Percentiles rank a stretch among this genome's conserved stretches.
Evolutionary conservation across 2,329 filamentous ascomycete species (phyloP).

Genomic region (Uncinocarpus reesii): DNA sequence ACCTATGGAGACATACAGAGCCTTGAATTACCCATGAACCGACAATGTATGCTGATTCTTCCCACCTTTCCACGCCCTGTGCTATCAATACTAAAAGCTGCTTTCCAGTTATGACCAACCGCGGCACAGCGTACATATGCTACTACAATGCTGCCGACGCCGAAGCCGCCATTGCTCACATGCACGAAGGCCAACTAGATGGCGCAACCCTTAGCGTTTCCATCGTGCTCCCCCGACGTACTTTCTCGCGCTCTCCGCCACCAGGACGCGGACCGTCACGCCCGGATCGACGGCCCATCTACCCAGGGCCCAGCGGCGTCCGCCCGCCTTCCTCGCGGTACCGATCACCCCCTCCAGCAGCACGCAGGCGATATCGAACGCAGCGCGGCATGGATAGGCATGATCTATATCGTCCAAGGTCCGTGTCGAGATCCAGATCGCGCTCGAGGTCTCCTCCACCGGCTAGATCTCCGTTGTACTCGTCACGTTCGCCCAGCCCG

Average conservation of each 20-base stretch:
- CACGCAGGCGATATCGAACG: slow-evolving; percentile 24
- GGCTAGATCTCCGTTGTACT: slow-evolving; percentile 28
- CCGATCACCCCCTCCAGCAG: slow-evolving; percentile 30
- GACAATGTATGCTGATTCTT: slow-evolving; percentile 54
- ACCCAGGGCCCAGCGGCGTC: not conserved
- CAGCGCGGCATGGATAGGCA: slow-evolving; percentile 39
- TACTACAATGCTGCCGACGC: slow-evolving; percentile 68
- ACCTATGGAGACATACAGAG: slow-evolving; percentile 77
- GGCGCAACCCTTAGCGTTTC: slow-evolving; percentile 74
- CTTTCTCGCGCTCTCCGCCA: slow-evolving; percentile 71
- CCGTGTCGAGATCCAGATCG: slow-evolving; percentile 42
- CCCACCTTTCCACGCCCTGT: slow-evolving; percentile 1
- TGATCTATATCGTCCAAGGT: slow-evolving; percentile 51
- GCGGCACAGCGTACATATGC: slow-evolving; percentile 86
- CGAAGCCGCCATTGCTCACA: slow-evolving; percentile 80
- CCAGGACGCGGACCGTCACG: slow-evolving; percentile 44
- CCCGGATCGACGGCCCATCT: slow-evolving; percentile 11
- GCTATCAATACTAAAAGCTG: slow-evolving; percentile 2
- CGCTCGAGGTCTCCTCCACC: slow-evolving; percentile 26
- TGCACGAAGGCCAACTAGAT: slow-evolving; percentile 96
- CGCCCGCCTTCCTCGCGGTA: slow-evolving; percentile 21
- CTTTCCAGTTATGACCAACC: slow-evolving; percentile 65
- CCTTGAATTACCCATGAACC: slow-evolving; percentile 81
- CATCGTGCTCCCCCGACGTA: slow-evolving; percentile 73
- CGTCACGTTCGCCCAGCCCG: slow-evolving; percentile 33